A percentile compares a stretch with the other conserved stretches of the same genome.
These are phyloP conservation scores for Botryobasidium botryosum DNA, from an alignment of 768 basidiomycete genomes.

Conservation along the genomic window DNA sequence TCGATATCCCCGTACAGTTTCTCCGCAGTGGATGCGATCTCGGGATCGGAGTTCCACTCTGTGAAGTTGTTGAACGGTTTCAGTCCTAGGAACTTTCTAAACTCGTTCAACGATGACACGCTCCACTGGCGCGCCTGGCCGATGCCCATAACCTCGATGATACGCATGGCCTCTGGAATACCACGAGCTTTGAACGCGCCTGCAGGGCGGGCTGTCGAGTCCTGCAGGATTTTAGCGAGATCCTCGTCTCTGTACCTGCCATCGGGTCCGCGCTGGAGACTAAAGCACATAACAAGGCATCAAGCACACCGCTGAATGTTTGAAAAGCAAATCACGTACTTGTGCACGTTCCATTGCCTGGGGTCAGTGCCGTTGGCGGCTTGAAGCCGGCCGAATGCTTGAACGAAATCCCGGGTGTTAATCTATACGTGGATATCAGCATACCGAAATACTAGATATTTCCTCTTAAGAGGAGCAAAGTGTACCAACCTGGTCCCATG, in stretches of 20 bases:
- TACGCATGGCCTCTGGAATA: conserved; percentile 10
- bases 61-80: conserved; percentile 52
- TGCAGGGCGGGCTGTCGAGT: conserved; percentile 9
- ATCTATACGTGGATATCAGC: no score
- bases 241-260: conserved; percentile 9
- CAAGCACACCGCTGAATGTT: no score
- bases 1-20: conserved; percentile 47
- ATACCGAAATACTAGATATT: no score
- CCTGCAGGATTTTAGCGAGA: conserved; percentile 9
- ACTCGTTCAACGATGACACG: conserved; percentile 46
- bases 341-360: no score
- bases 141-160: conserved; percentile 12
- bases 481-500: conserved; percentile 8
- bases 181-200: conserved; percentile 11
- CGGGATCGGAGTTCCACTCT: conserved; percentile 66
- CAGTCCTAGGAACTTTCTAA: conserved; percentile 65
- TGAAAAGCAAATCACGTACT: no score
- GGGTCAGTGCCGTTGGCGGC: no score
- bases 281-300: no score
- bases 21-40: conserved; percentile 26
- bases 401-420: no score
- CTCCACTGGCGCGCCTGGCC: conserved; percentile 12
- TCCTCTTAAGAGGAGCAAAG: no score
- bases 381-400: no score
- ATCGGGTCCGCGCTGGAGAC: neutral